Evolutionary conservation across 306 rosid species (phyloP).

Genomic region (Prunus armeniaca): DNA sequence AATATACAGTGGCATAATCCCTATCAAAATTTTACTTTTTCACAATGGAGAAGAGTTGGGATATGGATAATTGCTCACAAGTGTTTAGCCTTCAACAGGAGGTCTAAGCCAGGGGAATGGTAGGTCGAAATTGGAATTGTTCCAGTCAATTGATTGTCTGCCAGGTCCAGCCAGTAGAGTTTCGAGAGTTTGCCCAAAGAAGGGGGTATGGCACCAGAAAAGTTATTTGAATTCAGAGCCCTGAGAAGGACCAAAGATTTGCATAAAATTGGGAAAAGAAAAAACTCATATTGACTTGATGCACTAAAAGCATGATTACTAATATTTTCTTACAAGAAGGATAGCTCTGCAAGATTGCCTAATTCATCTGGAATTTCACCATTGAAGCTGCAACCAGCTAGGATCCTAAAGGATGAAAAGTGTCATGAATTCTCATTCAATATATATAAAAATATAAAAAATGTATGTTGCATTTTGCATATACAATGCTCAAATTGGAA

Average conservation of each 20-base stretch:
- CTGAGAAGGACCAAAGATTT: constrained; percentile 33
- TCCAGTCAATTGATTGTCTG: constrained; percentile 71
- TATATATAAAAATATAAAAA: background rate
- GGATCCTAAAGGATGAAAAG: constrained; percentile 48
- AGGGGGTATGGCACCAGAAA: constrained; percentile 71
- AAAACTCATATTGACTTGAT: background rate
- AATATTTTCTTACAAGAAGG: constrained; percentile 55
- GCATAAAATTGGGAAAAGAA: background rate
- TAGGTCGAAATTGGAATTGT: constrained; percentile 65
- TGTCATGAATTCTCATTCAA: background rate
- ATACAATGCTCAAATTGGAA: background rate
- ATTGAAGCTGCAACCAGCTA: constrained; percentile 73
- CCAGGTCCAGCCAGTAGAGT: constrained; percentile 75
- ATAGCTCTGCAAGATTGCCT: constrained; percentile 59
- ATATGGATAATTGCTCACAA: constrained; percentile 48
- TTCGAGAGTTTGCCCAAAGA: constrained; percentile 87
- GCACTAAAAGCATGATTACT: background rate
- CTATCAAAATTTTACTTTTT: background rate
- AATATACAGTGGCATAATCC: background rate
- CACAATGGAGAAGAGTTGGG: background rate
- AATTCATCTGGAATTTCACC: constrained; percentile 67
- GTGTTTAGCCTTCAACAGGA: constrained; percentile 68
- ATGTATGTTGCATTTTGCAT: background rate
- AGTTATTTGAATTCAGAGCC: constrained; percentile 80
- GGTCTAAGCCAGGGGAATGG: constrained; percentile 71